A percentile compares a stretch with the other conserved stretches of the same genome.
These are phyloP conservation scores for Metschnikowia kunwiensis DNA, from an alignment of 805 yeast species.

Conservation along the genomic window DNA sequence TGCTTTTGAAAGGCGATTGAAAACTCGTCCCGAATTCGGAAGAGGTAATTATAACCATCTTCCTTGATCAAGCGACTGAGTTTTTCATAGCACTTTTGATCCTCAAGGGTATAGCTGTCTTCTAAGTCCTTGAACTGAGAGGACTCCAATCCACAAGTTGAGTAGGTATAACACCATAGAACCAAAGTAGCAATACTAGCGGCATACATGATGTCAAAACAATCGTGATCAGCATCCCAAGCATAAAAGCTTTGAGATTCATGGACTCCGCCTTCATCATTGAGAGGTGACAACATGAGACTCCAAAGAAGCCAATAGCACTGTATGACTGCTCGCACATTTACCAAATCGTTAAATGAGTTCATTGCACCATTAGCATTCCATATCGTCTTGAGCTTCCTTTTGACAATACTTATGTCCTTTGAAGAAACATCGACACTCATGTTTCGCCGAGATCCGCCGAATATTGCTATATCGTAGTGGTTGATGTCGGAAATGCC, in stretches of 20 bases:
- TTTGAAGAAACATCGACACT: conserved; percentile 38
- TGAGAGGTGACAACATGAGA: conserved; percentile 29
- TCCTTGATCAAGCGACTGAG: conserved; percentile 28
- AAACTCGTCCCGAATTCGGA: conserved; percentile 35
- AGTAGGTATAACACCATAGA: conserved; percentile 39
- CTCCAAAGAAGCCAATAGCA: conserved; percentile 42
- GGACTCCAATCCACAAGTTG: conserved; percentile 34
- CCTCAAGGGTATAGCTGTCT: conserved; percentile 12
- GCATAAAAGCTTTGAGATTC: conserved; percentile 17
- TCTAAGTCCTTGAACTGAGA: conserved; percentile 19
- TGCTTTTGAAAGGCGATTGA: conserved; percentile 1
- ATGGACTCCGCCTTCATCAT: conserved; percentile 16
- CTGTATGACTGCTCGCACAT: conserved; percentile 36
- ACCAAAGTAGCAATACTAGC: conserved; percentile 37
- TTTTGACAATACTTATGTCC: conserved; percentile 33
- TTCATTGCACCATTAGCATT: conserved; percentile 3
- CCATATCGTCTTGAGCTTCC: conserved; percentile 37
- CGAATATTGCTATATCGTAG: conserved; percentile 72
- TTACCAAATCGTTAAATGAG: conserved; percentile 28
- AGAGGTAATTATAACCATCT: conserved; percentile 36
- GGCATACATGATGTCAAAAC: conserved; percentile 36
- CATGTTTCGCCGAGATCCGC: conserved; percentile 75
- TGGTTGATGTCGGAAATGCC: conserved; percentile 61
- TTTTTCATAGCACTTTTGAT: conserved; percentile 22
- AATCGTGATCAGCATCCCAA: conserved; percentile 36